Percentiles rank a stretch among this genome's conserved stretches.
Conservation (phyloP, 352 stramenopile genomes). For the Paralagenidium karlingii region DNA sequence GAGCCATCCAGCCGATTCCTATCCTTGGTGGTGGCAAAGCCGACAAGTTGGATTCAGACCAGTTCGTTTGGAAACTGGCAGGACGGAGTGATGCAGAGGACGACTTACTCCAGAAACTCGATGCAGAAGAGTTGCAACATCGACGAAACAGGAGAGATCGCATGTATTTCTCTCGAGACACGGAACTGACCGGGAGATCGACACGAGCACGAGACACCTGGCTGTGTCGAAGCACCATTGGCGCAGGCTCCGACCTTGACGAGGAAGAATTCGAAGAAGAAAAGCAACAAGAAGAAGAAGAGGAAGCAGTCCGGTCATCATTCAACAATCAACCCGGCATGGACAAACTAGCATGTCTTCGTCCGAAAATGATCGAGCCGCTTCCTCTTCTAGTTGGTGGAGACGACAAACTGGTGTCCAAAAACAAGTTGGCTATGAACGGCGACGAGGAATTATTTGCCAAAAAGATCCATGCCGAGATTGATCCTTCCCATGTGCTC, state of each 20-base stretch:
- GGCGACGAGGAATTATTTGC: neutral
- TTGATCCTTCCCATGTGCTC: neutral
- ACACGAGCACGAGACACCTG: conserved; percentile 25
- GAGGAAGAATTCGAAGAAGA: conserved; percentile 14
- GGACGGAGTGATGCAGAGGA: no score
- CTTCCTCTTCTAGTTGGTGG: neutral
- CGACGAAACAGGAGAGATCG: no score
- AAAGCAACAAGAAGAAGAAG: no score
- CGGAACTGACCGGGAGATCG: no score
- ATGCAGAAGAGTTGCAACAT: no score
- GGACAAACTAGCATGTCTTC: conserved; percentile 2
- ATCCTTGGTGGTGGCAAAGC: no score
- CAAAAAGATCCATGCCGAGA: neutral
- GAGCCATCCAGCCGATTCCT: no score
- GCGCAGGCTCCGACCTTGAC: conserved; percentile 12
- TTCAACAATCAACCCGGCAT: conserved; percentile 10
- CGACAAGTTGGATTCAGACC: no score
- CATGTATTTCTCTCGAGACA: no score
- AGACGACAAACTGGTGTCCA: neutral
- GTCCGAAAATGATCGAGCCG: neutral
- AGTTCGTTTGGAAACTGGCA: no score
- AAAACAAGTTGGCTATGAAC: neutral
- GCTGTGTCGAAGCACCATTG: conserved; percentile 44
- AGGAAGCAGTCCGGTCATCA: conserved; percentile 5
- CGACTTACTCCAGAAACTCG: no score